Evolutionary conservation across 176 grass and related monocot genomes (phyloP), one percentile per base, ranked within the genome.

Genomic region (Ampelocalamus luodianensis): DNA sequence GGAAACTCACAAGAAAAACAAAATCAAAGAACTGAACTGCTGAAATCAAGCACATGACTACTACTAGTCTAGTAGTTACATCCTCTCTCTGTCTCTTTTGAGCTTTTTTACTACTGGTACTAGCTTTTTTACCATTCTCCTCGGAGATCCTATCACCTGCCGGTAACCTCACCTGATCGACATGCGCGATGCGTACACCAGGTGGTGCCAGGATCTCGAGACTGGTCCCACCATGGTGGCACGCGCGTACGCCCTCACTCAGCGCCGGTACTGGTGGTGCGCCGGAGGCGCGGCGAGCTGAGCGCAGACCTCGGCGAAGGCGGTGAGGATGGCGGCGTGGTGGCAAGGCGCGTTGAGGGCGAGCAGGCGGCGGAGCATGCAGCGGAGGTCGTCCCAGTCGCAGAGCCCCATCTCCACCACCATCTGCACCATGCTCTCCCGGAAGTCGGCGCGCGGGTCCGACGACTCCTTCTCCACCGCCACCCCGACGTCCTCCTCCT

Each of bases 381-480:
- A 72, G 53, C 91, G 88, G 74, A 98, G 88, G 58, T 93, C 96
- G 58, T 98, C 93, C 96, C 93, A 98, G 16, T 78, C 69, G 68
- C 91, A 96, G 14, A 96, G 83, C 89, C 94, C 96, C 91, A 90
- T 94, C 93, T 98, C 93, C 26, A 96, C 79, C 59, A 96, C 92
- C 93, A 98, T 98, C 83, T 93, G 96, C 67, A 89, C 69, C 96
- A 98, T 98, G 61, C 93, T 95, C 48, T 98, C 96, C 10, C 88
- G 77, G 91, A 98, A 98, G 76, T 95, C 96, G 0, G 85, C 55
- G 40, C 91, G 92, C 10, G 93, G 96, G 73, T 98, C 93, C 49
- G 88, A 90, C 51, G 96, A 95, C 86, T 98, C 93, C 84, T 98
- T 98, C 91, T 95, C 96, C 86, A 98, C 96, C 55, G 93, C 93